Evolutionary conservation across 345 rosid species (phyloP), one percentile per base, ranked within the genome.

Genomic region (Anacardium occidentale): DNA sequence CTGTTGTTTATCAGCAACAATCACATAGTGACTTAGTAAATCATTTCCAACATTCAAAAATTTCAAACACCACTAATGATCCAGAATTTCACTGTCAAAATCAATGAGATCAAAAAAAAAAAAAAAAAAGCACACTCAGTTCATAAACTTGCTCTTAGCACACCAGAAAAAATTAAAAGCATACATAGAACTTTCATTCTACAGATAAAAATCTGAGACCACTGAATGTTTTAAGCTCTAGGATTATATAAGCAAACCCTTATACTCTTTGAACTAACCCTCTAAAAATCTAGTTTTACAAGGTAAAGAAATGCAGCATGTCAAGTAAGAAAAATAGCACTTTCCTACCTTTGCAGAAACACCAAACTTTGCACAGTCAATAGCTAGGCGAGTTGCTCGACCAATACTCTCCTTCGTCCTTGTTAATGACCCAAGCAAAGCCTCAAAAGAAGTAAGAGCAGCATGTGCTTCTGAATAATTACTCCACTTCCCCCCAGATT

Each of bases 381-480:
- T 86, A 62, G 97, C 98, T 29, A 89, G 70, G 64, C 93, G 97
- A 57, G 97, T 94, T 67, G 98, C 97, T 74, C 92, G 90, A 66
- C 93, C 89, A 72, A 94, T 94, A 79, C 93, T 90, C 77, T 94
- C 97, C 75, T 91, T 94, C 40, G 94, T 90, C 85, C 98, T 83
- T 57, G 97, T 91, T 76, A 94, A 85, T 25, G 86, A 79, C 70
- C 83, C 92, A 63, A 94, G 90, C 53, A 80, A 76, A 62, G 84
- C 83, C 80, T 86, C 96, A 81, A 91, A 94, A 8, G 92, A 86
- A 69, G 87, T 86, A 72, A 91, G 44, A 32, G 84, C 83, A 78
- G 76, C 64, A 8, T 81, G 87, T 50, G 85, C 87, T 81, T 85
- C 97, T 37, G 85, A 74, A 77, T 56, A 65, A 66, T 63, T 76